Percentiles rank a stretch among this genome's conserved stretches.
phyloP scores from a whole-genome alignment of 2,329 filamentous ascomycete species.

The Fusarium falciforme region DNA sequence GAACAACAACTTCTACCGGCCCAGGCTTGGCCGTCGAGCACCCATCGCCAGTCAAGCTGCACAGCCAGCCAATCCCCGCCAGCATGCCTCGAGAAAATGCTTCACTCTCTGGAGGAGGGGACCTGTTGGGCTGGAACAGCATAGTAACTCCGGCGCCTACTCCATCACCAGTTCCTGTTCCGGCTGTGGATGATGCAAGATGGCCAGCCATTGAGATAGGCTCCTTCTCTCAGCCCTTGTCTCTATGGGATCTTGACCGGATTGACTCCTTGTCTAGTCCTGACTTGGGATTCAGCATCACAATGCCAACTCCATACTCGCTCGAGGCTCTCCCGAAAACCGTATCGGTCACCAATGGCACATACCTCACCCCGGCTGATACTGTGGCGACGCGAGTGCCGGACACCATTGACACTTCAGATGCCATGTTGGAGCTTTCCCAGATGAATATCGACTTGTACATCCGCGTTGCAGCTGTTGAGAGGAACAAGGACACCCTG shows the following conservation, averaged over 20 bases:
- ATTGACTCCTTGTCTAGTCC: background rate
- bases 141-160: background rate
- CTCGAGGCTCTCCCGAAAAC: background rate
- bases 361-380: background rate
- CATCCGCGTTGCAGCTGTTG: background rate
- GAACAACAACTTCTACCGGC: background rate
- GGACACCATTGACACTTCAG: background rate
- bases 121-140: background rate
- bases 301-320: background rate
- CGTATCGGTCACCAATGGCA: background rate
- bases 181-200: background rate
- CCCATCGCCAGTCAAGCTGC: background rate
- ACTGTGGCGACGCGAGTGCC: background rate
- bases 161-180: background rate
- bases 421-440: background rate
- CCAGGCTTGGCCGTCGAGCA: background rate
- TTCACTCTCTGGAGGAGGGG: background rate
- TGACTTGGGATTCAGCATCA: background rate
- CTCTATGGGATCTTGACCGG: background rate
- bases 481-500: background rate
- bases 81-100: background rate
- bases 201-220: background rate
- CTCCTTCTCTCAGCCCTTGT: background rate
- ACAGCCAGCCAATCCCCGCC: background rate
- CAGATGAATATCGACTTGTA: background rate